Conservation (phyloP, 2,329 filamentous ascomycete genomes). For the Proliferodiscus dingleyae region DNA sequence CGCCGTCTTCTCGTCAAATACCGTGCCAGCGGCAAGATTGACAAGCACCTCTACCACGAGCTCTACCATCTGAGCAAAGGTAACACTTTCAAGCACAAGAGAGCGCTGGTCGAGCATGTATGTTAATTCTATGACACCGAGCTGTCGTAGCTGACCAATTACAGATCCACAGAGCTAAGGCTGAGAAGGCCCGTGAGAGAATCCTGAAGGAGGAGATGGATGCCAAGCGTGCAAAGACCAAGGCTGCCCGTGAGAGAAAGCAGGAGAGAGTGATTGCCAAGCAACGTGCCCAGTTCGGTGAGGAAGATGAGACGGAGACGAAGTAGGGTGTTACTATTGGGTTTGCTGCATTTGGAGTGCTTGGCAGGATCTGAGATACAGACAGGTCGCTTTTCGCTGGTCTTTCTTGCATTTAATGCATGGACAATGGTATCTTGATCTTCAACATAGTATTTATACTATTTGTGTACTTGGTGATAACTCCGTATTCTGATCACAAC, state of each 20-base stretch:
- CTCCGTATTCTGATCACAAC: no score
- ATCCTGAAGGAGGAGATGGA: constrained; percentile 99
- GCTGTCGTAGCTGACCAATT: constrained; percentile 18
- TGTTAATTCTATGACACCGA: constrained; percentile 41
- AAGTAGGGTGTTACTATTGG: constrained; percentile 31
- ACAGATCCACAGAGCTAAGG: constrained; percentile 99
- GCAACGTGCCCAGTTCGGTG: constrained; percentile 78
- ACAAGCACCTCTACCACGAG: constrained; percentile 99
- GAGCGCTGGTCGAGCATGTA: constrained; percentile 99
- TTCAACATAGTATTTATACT: constrained; percentile 7
- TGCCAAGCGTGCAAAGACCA: constrained; percentile 99
- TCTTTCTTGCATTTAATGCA: constrained; percentile 32
- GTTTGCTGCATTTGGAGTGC: constrained; percentile 31
- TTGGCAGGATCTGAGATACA: constrained; percentile 30
- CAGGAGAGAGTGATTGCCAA: constrained; percentile 86
- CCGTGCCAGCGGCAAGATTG: constrained; percentile 99
- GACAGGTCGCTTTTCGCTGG: constrained; percentile 33
- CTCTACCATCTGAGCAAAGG: constrained; percentile 99
- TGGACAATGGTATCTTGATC: constrained; percentile 34
- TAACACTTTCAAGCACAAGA: constrained; percentile 99
- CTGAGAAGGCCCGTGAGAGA: constrained; percentile 96
- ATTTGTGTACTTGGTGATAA: no score
- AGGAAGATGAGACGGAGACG: constrained; percentile 47
- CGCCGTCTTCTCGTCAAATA: constrained; percentile 99
- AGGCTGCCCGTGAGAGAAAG: constrained; percentile 99